Conservation (phyloP, 2,329 filamentous ascomycete species). For the Conoideocrella luteorostrata region DNA sequence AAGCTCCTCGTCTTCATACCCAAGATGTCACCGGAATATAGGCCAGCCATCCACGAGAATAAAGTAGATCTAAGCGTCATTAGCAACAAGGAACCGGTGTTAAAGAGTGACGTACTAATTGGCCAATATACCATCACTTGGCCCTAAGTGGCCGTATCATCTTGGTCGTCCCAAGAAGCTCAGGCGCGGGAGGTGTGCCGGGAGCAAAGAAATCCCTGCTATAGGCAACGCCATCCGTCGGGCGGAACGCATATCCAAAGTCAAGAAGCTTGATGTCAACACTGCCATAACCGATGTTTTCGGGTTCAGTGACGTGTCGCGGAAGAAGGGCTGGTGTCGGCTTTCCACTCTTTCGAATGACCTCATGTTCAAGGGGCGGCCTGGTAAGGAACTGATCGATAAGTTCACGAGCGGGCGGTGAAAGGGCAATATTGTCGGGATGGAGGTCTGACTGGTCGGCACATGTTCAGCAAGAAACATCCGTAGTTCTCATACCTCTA, state of each 20-base stretch:
- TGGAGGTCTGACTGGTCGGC: background rate
- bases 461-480: background rate
- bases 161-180: background rate
- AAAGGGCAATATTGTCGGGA: background rate
- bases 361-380: background rate
- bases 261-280: background rate
- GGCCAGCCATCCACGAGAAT: no score
- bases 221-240: background rate
- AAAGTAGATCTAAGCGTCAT: background rate
- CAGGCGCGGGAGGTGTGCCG: background rate
- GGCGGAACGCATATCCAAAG: background rate
- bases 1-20: no score
- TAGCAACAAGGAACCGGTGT: background rate
- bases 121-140: constrained; percentile 1
- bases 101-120: background rate
- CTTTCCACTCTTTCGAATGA: background rate
- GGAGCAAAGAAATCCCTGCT: background rate
- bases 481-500: background rate
- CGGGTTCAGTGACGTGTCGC: background rate
- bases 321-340: background rate
- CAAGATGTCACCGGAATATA: no score
- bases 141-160: constrained; percentile 1
- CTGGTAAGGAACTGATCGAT: background rate
- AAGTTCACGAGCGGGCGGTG: background rate
- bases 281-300: background rate